Evolutionary conservation across 371 early-diverging fungal genomes (phyloP).

Genomic region (Mucor lusitanicus): DNA sequence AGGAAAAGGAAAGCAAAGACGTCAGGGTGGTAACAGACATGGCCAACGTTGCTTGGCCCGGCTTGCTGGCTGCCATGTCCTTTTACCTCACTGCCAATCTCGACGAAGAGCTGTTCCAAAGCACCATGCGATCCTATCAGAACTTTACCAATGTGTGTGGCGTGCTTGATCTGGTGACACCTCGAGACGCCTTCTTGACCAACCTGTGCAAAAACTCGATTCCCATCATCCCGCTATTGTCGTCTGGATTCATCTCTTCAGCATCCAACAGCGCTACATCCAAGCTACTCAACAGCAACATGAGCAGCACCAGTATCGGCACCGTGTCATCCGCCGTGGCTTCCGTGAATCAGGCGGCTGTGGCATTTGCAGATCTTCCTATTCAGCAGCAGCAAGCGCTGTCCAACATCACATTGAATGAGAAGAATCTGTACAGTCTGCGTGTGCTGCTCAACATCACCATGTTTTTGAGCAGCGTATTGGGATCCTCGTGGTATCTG

Average conservation of each 20-base stretch:
- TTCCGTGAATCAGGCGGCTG: constrained; percentile 8
- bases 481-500: constrained; percentile 86
- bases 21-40: constrained; percentile 75
- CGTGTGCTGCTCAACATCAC: constrained; percentile 76
- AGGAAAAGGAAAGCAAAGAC: constrained; percentile 41
- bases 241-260: constrained; percentile 32
- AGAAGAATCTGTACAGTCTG: constrained; percentile 79
- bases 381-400: constrained; percentile 47
- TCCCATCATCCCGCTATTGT: constrained; percentile 58
- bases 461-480: constrained; percentile 69
- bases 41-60: constrained; percentile 82
- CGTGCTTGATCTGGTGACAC: constrained; percentile 74
- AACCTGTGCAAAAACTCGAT: constrained; percentile 80
- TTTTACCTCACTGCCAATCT: constrained; percentile 76
- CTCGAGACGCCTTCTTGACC: constrained; percentile 86
- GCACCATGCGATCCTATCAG: constrained; percentile 71
- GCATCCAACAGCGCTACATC: not conserved
- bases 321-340: constrained; percentile 16
- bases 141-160: constrained; percentile 84
- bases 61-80: constrained; percentile 79
- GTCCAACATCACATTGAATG: constrained; percentile 58
- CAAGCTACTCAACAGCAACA: constrained; percentile 11
- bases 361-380: constrained; percentile 41
- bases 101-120: constrained; percentile 85
- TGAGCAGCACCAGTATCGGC: constrained; percentile 26